Evolutionary conservation across 2,329 filamentous ascomycete species (phyloP).

Genomic region (Botrytis medusae): DNA sequence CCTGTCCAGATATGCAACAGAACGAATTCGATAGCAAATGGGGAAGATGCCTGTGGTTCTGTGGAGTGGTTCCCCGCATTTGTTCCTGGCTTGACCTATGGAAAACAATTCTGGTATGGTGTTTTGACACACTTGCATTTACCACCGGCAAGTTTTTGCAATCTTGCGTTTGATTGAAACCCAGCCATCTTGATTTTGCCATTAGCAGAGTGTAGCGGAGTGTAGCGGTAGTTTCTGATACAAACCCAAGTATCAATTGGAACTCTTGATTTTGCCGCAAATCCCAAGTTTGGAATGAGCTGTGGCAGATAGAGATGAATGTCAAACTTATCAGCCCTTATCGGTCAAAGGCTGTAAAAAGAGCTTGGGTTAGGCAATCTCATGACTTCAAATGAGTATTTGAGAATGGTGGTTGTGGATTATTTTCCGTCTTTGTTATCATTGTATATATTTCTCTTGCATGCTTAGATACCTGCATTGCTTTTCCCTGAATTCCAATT

Average conservation of each 20-base stretch:
- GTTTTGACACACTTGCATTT: background rate
- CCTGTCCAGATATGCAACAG: background rate
- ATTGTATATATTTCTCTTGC: background rate
- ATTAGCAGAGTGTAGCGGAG: background rate
- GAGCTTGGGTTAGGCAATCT: background rate
- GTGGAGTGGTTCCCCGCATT: background rate
- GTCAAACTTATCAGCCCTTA: background rate
- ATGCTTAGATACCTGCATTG: background rate
- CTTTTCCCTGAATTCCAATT: background rate
- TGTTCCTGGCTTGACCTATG: background rate
- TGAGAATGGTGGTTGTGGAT: background rate
- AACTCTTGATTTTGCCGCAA: background rate
- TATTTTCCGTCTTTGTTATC: background rate
- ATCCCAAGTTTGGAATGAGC: background rate
- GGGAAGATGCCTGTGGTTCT: background rate
- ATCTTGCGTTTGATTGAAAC: background rate
- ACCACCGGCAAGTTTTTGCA: background rate
- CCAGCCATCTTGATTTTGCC: background rate
- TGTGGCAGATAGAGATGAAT: background rate
- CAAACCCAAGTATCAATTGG: background rate
- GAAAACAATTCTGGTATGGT: background rate
- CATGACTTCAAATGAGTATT: background rate
- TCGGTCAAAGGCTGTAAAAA: background rate
- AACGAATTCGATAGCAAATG: too few species aligned
- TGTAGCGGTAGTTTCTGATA: background rate